A percentile compares a stretch with the other conserved stretches of the same genome.
Conservation (phyloP, 768 basidiomycete genomes). For the Calocera cornea region DNA sequence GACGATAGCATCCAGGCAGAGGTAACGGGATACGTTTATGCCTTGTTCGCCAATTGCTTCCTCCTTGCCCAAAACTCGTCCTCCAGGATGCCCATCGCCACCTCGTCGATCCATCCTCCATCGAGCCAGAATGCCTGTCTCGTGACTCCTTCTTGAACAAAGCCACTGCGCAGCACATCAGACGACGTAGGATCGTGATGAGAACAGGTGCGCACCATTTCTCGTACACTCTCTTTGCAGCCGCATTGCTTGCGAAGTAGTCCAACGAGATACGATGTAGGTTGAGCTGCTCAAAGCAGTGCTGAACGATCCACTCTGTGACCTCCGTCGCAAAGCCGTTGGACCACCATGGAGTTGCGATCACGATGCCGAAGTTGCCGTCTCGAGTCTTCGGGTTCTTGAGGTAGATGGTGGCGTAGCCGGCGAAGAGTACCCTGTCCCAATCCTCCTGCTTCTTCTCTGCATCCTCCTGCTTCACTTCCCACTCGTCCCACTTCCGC, state of each 20-base stretch:
- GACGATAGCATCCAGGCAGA: too few relatives aligned
- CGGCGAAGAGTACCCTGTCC: not conserved
- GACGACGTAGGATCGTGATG: not conserved
- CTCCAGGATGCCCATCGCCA: not conserved
- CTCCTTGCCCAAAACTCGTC: not conserved
- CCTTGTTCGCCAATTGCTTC: not conserved
- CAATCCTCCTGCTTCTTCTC: not conserved
- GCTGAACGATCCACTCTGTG: slow-evolving; percentile 29
- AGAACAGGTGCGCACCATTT: slow-evolving; percentile 27
- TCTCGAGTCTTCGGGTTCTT: slow-evolving; percentile 18
- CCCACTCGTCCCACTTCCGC: not conserved
- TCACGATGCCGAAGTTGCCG: slow-evolving; percentile 24
- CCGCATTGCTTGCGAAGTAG: slow-evolving; percentile 29
- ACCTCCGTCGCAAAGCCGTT: slow-evolving; percentile 33
- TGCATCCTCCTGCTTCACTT: not conserved
- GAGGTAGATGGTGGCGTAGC: not conserved
- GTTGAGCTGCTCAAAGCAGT: slow-evolving; percentile 30
- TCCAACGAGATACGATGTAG: slow-evolving; percentile 32
- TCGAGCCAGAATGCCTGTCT: not conserved
- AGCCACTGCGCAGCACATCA: not conserved
- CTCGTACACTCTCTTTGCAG: slow-evolving; percentile 30
- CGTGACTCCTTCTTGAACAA: not conserved
- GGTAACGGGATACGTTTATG: too few relatives aligned
- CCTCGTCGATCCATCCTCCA: not conserved
- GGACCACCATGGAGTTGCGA: slow-evolving; percentile 26